phyloP scores from a whole-genome alignment of 257 asterid genomes.

The Plantago ovata region DNA sequence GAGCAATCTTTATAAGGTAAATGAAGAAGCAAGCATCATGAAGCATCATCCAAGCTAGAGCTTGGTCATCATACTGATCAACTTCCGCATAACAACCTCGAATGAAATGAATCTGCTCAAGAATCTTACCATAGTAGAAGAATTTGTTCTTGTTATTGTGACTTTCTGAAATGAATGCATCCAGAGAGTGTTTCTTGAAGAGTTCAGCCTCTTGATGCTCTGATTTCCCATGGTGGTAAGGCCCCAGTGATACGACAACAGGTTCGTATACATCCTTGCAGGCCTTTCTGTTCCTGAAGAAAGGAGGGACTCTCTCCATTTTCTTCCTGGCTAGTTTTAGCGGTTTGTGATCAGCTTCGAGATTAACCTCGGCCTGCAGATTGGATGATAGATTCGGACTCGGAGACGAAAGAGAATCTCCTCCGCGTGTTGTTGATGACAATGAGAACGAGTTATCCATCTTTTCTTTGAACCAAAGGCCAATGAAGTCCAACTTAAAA shows the following conservation, averaged over 20 bases:
- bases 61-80: background rate
- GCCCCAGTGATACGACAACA: too few species aligned
- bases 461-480: too few species aligned
- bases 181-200: background rate
- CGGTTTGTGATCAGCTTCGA: too few species aligned
- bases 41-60: background rate
- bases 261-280: background rate
- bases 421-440: too few species aligned
- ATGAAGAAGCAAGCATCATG: too few species aligned
- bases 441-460: too few species aligned
- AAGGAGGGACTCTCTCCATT: background rate
- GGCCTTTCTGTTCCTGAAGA: background rate
- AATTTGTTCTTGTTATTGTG: background rate
- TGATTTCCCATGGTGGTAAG: slow-evolving; percentile 1
- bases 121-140: background rate
- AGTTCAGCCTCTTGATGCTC: background rate
- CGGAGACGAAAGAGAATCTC: too few species aligned
- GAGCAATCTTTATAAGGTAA: background rate
- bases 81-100: background rate
- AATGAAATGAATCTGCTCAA: background rate
- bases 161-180: background rate
- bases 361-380: too few species aligned
- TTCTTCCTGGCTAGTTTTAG: too few species aligned
- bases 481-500: too few species aligned
- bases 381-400: too few species aligned